These are phyloP conservation scores for Dissoconium aciculare DNA, from an alignment of 2,329 filamentous ascomycete species.

Conservation along the genomic window DNA sequence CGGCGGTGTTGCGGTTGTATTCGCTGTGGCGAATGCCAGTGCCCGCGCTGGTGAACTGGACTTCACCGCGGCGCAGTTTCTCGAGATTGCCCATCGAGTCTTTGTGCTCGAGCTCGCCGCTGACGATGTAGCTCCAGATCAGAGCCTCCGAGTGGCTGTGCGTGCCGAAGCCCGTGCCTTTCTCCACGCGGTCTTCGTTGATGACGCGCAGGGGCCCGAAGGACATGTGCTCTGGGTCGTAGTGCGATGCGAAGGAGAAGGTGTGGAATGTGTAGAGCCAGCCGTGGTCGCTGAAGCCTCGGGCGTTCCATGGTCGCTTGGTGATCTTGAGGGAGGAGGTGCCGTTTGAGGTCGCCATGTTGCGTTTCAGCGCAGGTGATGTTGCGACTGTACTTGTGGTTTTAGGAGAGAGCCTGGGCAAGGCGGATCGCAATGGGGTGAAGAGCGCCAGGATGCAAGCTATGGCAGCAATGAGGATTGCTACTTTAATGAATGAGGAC, in stretches of 20 bases:
- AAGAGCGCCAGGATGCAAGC: constrained; percentile 34
- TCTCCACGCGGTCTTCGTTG: constrained; percentile 72
- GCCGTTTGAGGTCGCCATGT: constrained; percentile 24
- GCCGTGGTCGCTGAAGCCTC: constrained; percentile 68
- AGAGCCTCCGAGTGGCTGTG: constrained; percentile 77
- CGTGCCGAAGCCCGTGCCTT: constrained; percentile 64
- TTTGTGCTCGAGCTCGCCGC: constrained; percentile 71
- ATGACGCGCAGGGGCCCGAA: constrained; percentile 71
- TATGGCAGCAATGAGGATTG: constrained; percentile 22
- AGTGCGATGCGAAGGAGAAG: constrained; percentile 64
- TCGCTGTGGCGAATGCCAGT: constrained; percentile 68
- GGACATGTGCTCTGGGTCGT: constrained; percentile 49
- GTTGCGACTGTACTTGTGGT: constrained; percentile 7
- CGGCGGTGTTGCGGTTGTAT: constrained; percentile 56
- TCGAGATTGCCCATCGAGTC: constrained; percentile 61
- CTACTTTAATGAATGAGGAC: constrained; percentile 16
- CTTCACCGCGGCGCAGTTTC: constrained; percentile 65
- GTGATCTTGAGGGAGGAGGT: constrained; percentile 43
- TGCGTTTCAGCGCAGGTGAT: constrained; percentile 14
- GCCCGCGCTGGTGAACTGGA: constrained; percentile 83
- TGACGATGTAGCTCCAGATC: constrained; percentile 80
- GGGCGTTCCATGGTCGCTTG: constrained; percentile 53
- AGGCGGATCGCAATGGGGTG: constrained; percentile 24
- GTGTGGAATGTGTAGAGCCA: constrained; percentile 82
- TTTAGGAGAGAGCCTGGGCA: constrained; percentile 24